Percentiles rank a stretch among this genome's conserved stretches.
These are phyloP conservation scores for Peniophora sp. DNA, from an alignment of 1,284 basidiomycete genomes.

Conservation along the genomic window DNA sequence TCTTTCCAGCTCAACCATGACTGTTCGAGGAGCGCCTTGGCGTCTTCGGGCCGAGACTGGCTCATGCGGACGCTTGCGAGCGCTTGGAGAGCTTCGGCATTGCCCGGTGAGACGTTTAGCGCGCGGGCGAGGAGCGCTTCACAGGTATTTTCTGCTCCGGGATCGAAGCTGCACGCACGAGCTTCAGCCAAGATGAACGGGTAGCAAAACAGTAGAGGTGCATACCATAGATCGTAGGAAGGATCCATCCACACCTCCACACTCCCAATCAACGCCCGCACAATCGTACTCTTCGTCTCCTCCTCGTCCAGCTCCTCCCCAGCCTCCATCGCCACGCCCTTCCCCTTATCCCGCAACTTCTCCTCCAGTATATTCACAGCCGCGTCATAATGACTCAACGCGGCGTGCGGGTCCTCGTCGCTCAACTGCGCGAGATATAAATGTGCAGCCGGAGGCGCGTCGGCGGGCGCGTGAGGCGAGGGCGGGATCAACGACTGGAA, in stretches of 20 bases:
- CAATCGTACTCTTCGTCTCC: conserved; percentile 67
- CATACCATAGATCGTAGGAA: conserved; percentile 80
- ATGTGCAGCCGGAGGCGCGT: conserved; percentile 76
- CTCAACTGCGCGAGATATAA: conserved; percentile 87
- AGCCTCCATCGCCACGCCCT: conserved; percentile 43
- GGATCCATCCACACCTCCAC: conserved; percentile 96
- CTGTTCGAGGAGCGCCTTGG: conserved; percentile 60
- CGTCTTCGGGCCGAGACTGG: conserved; percentile 78
- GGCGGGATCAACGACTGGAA: conserved; percentile 59
- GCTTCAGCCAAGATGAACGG: neutral
- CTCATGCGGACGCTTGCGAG: conserved; percentile 88
- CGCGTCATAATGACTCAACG: conserved; percentile 75
- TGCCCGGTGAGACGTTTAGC: conserved; percentile 66
- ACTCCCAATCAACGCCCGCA: conserved; percentile 84
- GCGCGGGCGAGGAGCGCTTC: conserved; percentile 71
- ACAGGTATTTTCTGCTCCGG: conserved; percentile 73
- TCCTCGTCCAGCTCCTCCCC: conserved; percentile 38
- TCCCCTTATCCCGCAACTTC: conserved; percentile 55
- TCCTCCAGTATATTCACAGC: conserved; percentile 71
- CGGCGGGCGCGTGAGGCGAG: conserved; percentile 44
- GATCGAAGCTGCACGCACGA: conserved; percentile 58
- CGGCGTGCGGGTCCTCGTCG: conserved; percentile 67
- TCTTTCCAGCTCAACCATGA: conserved; percentile 74
- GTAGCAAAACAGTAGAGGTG: conserved; percentile 11
- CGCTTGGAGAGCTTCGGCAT: conserved; percentile 75